Conservation (phyloP, 176 grass and related monocot species). For the Cenchrus americanus region DNA sequence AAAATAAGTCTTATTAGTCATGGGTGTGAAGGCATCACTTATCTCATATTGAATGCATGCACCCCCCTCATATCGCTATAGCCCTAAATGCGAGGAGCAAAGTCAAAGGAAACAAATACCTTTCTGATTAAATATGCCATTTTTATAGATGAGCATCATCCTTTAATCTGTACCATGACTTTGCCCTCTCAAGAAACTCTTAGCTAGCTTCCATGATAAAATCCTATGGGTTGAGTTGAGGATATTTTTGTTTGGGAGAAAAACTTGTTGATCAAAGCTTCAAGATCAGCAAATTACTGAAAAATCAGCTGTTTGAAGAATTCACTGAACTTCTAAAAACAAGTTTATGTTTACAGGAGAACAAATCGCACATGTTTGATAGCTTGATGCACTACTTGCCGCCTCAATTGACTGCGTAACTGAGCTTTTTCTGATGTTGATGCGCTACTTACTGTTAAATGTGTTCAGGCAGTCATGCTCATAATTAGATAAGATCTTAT, state of each 20-base stretch:
- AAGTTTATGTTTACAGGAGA: conserved; percentile 11
- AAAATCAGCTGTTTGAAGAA: not conserved
- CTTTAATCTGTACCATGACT: conserved; percentile 1
- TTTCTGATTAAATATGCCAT: conserved; percentile 6
- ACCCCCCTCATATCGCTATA: not conserved
- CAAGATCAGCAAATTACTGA: conserved; percentile 1
- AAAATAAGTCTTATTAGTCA: conserved; percentile 8
- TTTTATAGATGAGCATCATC: not conserved
- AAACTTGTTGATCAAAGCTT: not conserved
- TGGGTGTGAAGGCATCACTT: conserved; percentile 34
- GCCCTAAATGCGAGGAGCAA: not conserved
- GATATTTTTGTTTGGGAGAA: not conserved
- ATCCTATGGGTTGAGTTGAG: not conserved
- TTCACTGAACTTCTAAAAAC: not conserved
- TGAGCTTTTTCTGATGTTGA: conserved; percentile 49
- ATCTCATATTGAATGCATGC: conserved; percentile 4
- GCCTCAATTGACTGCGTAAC: conserved; percentile 10
- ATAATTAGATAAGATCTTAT: conserved; percentile 48
- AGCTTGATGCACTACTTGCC: not conserved
- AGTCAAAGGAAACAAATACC: not conserved
- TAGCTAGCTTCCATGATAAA: conserved; percentile 18
- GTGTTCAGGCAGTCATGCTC: conserved; percentile 3
- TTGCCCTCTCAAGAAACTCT: not conserved
- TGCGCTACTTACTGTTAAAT: conserved; percentile 46
- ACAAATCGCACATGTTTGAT: conserved; percentile 15